Conservation (phyloP, 2,329 filamentous ascomycete genomes). For the Onygena corvina region DNA sequence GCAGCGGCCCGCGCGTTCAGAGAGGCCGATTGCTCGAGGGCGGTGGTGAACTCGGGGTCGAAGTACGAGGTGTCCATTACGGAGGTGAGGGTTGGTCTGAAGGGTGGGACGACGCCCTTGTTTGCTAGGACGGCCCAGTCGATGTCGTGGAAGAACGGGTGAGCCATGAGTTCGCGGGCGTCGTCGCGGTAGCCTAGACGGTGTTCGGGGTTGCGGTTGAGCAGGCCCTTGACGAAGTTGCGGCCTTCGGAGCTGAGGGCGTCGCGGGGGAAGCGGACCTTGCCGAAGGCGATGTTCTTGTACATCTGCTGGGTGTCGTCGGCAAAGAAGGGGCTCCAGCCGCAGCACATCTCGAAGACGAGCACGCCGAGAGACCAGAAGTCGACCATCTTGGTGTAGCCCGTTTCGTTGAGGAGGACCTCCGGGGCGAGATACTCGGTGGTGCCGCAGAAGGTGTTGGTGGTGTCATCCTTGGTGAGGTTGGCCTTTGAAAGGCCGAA, state of each 20-base stretch:
- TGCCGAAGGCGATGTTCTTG: slow-evolving; percentile 99
- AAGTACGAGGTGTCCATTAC: slow-evolving; percentile 97
- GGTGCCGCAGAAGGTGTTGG: slow-evolving; percentile 96
- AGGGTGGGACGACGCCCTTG: slow-evolving; percentile 89
- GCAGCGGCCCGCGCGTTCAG: slow-evolving; percentile 84
- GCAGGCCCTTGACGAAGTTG: slow-evolving; percentile 93
- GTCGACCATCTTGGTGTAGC: slow-evolving; percentile 99
- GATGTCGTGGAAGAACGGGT: slow-evolving; percentile 88
- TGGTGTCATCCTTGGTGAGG: slow-evolving; percentile 90
- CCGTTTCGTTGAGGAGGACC: slow-evolving; percentile 86
- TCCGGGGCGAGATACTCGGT: slow-evolving; percentile 96
- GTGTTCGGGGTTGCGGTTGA: slow-evolving; percentile 95
- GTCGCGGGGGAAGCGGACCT: slow-evolving; percentile 90
- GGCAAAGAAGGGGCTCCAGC: slow-evolving; percentile 97
- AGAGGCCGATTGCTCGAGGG: slow-evolving; percentile 72
- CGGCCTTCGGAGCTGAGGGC: slow-evolving; percentile 87
- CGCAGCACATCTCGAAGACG: slow-evolving; percentile 99
- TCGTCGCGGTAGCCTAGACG: slow-evolving; percentile 81
- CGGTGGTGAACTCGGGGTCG: slow-evolving; percentile 95
- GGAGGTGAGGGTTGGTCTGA: slow-evolving; percentile 94
- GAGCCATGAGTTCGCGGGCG: slow-evolving; percentile 84
- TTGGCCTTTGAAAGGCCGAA: slow-evolving; percentile 98
- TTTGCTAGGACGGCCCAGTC: slow-evolving; percentile 80
- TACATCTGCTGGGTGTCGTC: slow-evolving; percentile 99
- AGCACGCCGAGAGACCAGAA: slow-evolving; percentile 97